Evolutionary conservation across 495 filamentous ascomycete genomes (phyloP), one percentile per base, ranked within the genome.

Genomic region (Astrothelium subdiscretum): DNA sequence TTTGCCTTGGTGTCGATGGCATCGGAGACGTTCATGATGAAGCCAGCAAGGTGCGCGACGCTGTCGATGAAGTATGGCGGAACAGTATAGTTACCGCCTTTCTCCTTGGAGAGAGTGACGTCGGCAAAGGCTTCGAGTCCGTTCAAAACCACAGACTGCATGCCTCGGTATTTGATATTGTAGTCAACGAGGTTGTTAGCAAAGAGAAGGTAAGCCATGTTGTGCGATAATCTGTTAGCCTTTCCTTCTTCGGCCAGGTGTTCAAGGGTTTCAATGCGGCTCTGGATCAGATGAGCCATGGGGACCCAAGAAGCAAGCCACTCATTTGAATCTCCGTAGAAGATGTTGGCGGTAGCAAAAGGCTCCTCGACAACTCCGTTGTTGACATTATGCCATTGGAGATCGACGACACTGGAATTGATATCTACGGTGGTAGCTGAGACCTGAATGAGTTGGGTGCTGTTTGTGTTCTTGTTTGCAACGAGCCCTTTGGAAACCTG

Each of bases 151-250:
- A 92, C 85, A 61, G 90, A 86, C 60, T 87, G 80, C 77, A 92
- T 86, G 29, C 85, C 87, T 61, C 80, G 78, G 73, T 88, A 94
- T 29, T 82, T 79, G 1, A 72, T 72, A 44, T 83, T 79, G 66
- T 88, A 91, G 52, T 90, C 82, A 26, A 89, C 88, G 2, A 91
- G 74, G 2, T 29, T 54, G 43, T 84, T 76, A 15, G 76, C 71
- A 65, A 92, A 87, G 12, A 91, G 76, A 68, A 87, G 87, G 75
- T 94, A 94, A 1, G 86, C 85, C 75, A 91, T 81, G 18, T 83
- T 81, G 3, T 83, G 80, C 58, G 83, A 82, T 67, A 89, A 54
- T 48, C 66, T 67, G 57, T 71, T 44, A 43, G 64, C 59, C 32
- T 70, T 57, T 24, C 72, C 71, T 22, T 62, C 32, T 12, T 72